phyloP scores from a whole-genome alignment of 2,329 filamentous ascomycete species.

The Hymenoscyphus scutula region DNA sequence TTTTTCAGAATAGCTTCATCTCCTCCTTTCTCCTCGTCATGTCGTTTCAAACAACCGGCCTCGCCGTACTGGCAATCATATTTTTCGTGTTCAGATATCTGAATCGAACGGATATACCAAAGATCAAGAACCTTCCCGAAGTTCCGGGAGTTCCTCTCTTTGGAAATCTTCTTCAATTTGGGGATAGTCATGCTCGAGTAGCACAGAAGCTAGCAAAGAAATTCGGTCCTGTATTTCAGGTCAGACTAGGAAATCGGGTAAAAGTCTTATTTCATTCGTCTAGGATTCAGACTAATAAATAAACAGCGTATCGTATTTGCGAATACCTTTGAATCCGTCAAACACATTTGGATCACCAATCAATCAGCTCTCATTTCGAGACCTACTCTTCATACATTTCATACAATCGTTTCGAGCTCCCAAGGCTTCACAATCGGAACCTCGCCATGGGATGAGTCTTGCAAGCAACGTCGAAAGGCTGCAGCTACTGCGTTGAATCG shows the following conservation, averaged over 20 bases:
- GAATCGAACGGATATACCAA: slow-evolving; percentile 54
- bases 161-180: slow-evolving; percentile 61
- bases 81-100: slow-evolving; percentile 35
- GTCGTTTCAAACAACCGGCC: slow-evolving; percentile 26
- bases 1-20: background rate
- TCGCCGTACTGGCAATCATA: slow-evolving; percentile 31
- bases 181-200: slow-evolving; percentile 53
- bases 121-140: slow-evolving; percentile 60
- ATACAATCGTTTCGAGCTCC: slow-evolving; percentile 72
- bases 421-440: slow-evolving; percentile 82
- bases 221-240: slow-evolving; percentile 64
- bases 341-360: slow-evolving; percentile 73
- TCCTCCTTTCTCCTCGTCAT: slow-evolving; percentile 9
- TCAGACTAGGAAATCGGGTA: slow-evolving; percentile 66
- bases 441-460: slow-evolving; percentile 80
- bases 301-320: slow-evolving; percentile 68
- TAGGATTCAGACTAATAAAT: background rate
- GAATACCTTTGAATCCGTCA: slow-evolving; percentile 73
- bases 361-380: slow-evolving; percentile 76
- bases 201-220: slow-evolving; percentile 56
- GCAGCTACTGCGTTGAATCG: slow-evolving; percentile 76
- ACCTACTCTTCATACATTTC: slow-evolving; percentile 77
- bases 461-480: slow-evolving; percentile 73
- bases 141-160: slow-evolving; percentile 61
- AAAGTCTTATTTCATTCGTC: slow-evolving; percentile 8